phyloP scores from a whole-genome alignment of 805 yeast species.

The Zygoascus flipseniorum region DNA sequence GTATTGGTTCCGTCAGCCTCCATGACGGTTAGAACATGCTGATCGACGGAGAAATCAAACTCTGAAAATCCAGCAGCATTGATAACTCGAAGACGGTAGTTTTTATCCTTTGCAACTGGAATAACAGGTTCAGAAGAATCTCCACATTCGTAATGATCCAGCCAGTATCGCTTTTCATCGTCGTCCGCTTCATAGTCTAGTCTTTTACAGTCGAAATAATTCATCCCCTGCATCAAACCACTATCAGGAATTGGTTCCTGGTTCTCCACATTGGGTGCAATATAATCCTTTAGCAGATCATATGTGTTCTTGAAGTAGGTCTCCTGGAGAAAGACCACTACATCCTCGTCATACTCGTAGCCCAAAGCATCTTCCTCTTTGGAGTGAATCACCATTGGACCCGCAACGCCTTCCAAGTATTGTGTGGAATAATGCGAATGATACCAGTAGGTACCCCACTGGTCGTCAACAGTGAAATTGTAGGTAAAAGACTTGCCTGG shows the following conservation, averaged over 20 bases:
- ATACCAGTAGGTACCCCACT: slow-evolving; percentile 48
- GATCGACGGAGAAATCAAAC: slow-evolving; percentile 26
- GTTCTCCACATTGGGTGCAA: slow-evolving; percentile 35
- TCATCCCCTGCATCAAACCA: slow-evolving; percentile 36
- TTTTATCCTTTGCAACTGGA: slow-evolving; percentile 14
- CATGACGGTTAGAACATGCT: slow-evolving; percentile 21
- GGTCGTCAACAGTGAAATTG: slow-evolving; percentile 32
- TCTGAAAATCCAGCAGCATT: slow-evolving; percentile 29
- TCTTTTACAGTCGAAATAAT: slow-evolving; percentile 23
- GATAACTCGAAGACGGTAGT: slow-evolving; percentile 21
- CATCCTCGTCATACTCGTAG: slow-evolving; percentile 24
- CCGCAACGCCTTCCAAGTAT: slow-evolving; percentile 41
- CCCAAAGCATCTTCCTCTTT: slow-evolving; percentile 25
- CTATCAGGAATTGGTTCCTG: slow-evolving; percentile 32
- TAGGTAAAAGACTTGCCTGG: slow-evolving; percentile 37
- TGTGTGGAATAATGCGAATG: slow-evolving; percentile 45
- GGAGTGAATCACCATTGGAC: slow-evolving; percentile 39
- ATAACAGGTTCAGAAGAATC: slow-evolving; percentile 18
- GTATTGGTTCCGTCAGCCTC: slow-evolving; percentile 30
- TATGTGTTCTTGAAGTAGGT: slow-evolving; percentile 32
- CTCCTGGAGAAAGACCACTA: slow-evolving; percentile 34
- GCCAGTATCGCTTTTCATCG: slow-evolving; percentile 12
- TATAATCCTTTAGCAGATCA: slow-evolving; percentile 29
- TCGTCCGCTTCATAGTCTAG: slow-evolving; percentile 1
- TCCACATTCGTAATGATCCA: slow-evolving; percentile 16